These are phyloP conservation scores for Lupinus albus DNA, from an alignment of 306 rosid genomes.

Conservation along the genomic window DNA sequence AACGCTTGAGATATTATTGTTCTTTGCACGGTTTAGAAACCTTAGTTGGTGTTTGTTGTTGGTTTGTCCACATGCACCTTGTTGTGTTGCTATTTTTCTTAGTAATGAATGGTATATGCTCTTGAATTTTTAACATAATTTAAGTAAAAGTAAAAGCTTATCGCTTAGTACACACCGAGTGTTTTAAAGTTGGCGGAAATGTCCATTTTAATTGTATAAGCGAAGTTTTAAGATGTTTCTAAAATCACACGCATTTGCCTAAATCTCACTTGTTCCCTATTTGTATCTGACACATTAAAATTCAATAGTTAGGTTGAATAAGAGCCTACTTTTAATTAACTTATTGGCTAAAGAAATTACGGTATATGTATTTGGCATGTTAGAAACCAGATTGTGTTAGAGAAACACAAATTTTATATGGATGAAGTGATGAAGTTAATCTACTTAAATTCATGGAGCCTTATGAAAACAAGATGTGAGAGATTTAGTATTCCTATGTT, in stretches of 20 bases:
- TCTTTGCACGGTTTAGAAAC: slow-evolving; percentile 64
- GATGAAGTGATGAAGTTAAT: no score
- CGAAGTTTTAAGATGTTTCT: slow-evolving; percentile 22
- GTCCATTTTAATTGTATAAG: slow-evolving; percentile 7
- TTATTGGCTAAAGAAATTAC: background rate
- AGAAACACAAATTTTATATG: no score
- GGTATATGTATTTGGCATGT: background rate
- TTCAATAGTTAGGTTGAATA: slow-evolving; percentile 8
- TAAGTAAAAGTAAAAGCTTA: slow-evolving; percentile 57
- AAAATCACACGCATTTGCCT: slow-evolving; percentile 1
- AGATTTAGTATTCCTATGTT: no score
- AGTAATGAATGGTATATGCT: slow-evolving; percentile 14
- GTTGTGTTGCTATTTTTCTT: slow-evolving; percentile 46
- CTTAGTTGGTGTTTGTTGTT: slow-evolving; percentile 54
- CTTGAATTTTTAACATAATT: slow-evolving; percentile 32
- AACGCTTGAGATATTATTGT: slow-evolving; percentile 30
- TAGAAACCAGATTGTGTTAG: no score
- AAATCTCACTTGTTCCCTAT: slow-evolving; percentile 19
- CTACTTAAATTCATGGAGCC: no score
- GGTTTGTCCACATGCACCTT: slow-evolving; percentile 56
- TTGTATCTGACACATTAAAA: slow-evolving; percentile 1
- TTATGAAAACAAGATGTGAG: no score
- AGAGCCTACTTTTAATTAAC: background rate
- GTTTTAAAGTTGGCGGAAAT: slow-evolving; percentile 31
- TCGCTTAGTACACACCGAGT: slow-evolving; percentile 43